A percentile compares a stretch with the other conserved stretches of the same genome.
These are phyloP conservation scores for Cyamopsis tetragonoloba DNA, from an alignment of 306 rosid genomes.

Conservation along the genomic window DNA sequence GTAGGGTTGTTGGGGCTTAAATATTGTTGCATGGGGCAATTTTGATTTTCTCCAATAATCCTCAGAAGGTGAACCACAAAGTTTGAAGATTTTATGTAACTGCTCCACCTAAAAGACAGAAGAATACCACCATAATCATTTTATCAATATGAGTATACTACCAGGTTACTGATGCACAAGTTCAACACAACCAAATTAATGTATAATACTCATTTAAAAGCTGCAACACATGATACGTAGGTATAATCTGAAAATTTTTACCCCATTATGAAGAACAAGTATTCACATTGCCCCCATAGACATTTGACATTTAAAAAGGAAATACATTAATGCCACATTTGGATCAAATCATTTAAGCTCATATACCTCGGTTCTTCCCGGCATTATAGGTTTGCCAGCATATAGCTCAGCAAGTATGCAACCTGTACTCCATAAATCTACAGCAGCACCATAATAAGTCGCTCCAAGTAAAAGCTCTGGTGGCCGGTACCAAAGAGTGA, in stretches of 20 bases:
- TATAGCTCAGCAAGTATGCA: constrained; percentile 90
- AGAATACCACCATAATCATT: not conserved
- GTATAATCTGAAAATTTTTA: not conserved
- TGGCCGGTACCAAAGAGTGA: constrained; percentile 91
- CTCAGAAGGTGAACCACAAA: constrained; percentile 90
- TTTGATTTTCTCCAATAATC: constrained; percentile 93
- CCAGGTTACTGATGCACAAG: not conserved
- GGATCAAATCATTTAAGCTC: constrained; percentile 1
- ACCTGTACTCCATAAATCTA: constrained; percentile 92
- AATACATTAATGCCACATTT: not conserved
- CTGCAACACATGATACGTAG: not conserved
- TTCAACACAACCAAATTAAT: not conserved
- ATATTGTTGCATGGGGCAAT: constrained; percentile 93
- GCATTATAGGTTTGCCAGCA: constrained; percentile 94
- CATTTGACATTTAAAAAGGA: not conserved
- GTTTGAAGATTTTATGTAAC: constrained; percentile 86
- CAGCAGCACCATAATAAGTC: constrained; percentile 72
- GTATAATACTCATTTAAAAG: not conserved
- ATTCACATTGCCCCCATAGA: not conserved
- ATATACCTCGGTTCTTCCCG: constrained; percentile 90
- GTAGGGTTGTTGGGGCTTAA: constrained; percentile 90
- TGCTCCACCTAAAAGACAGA: constrained; percentile 71
- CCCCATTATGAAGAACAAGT: not conserved
- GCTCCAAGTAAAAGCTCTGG: constrained; percentile 96
- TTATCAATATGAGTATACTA: not conserved